Evolutionary conservation across 768 basidiomycete species (phyloP), one percentile per base, ranked within the genome.

Genomic region (Candolleomyces eurysporus): DNA sequence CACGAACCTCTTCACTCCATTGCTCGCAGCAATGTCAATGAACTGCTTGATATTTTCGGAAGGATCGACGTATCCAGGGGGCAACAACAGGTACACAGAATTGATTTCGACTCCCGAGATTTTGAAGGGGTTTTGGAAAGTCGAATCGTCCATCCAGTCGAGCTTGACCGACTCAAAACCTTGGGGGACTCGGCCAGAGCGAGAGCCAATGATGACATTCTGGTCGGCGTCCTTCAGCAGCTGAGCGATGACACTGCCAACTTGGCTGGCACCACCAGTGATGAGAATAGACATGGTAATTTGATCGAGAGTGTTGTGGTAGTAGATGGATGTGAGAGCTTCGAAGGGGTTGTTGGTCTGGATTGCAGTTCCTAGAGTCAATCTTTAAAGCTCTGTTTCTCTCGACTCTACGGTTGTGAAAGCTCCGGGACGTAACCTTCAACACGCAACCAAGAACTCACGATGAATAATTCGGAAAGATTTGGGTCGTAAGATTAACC

Each of bases 191-290:
- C 40, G 36, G 8, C 54, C 54, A n/a, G 54, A 56, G 22, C 54
- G 54, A 26, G 54, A 56, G 4, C 31, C 54, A 17, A 56, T 42
- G 40, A 56, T 14, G 39, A 56, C 54, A 5, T 21, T 13, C n/a
- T 67, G 66, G 1, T 64, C 61, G 2, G 66, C 63, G 17, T 57
- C 52, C 16, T 68, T 60, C 6, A 71, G 54, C 9, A 66, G 61
- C 0, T 58, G 63, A 16, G 69, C 69, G 10, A 70, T 51, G 19
- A 58, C 65, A 13, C 42, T 58, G 6, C 65, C 63, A 31, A 71
- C 64, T 26, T 67, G 69, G 21, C 71, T 71, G 9, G 70, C 70
- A n/a, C 69, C 70, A 16, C 70, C 71, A 30, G 59, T 69, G 63
- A 71, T 65, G 26, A 73, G 66, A 31, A 71, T 70, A 16, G 69